A percentile compares a stretch with the other conserved stretches of the same genome.
Evolutionary conservation across 495 filamentous ascomycete genomes (phyloP).

Genomic region (Talaromyces thailandensis): DNA sequence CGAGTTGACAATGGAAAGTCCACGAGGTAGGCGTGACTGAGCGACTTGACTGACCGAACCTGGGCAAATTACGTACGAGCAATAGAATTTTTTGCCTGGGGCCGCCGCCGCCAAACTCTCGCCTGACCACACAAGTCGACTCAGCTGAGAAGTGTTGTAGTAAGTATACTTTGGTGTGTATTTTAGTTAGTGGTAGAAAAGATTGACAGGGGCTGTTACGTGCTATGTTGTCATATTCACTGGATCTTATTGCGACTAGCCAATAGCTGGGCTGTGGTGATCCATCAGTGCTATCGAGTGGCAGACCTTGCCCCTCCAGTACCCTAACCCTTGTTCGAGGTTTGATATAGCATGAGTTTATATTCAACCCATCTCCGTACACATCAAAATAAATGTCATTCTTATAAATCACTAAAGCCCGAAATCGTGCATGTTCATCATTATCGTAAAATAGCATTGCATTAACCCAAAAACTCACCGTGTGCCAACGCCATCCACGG

Average conservation of each 20-base stretch:
- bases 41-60: no score
- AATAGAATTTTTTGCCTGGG: not conserved
- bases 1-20: not conserved
- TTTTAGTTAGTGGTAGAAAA: not conserved
- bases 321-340: not conserved
- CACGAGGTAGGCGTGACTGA: not conserved
- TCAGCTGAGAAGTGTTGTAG: not conserved
- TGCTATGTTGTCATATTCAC: not conserved
- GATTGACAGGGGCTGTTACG: not conserved
- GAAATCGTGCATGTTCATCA: not conserved
- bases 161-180: no score
- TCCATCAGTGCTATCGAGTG: not conserved
- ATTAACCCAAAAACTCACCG: slow-evolving; percentile 37
- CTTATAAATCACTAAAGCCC: not conserved
- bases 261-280: not conserved
- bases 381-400: not conserved
- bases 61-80: not conserved
- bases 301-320: not conserved
- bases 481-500: slow-evolving; percentile 34
- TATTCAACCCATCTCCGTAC: not conserved
- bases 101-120: not conserved
- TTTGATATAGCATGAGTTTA: not conserved
- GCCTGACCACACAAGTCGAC: not conserved
- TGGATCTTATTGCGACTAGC: not conserved
- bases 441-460: not conserved